These are phyloP conservation scores for Zygoascus tannicola DNA, from an alignment of 805 yeast genomes.

Conservation along the genomic window DNA sequence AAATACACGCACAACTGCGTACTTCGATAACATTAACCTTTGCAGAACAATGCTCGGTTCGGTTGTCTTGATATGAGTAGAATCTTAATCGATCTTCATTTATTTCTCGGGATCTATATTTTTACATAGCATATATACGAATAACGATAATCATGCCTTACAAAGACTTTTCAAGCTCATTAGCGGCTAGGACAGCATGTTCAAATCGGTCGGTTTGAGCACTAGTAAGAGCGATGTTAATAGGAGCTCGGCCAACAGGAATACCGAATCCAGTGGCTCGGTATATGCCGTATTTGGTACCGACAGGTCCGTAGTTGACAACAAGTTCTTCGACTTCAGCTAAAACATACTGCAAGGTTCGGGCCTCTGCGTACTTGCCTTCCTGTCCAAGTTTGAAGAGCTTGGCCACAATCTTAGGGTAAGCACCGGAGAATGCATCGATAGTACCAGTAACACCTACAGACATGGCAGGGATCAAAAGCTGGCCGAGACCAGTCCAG, in stretches of 20 bases:
- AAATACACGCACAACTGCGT: no score
- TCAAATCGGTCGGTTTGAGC: slow-evolving; percentile 10
- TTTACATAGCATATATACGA: background rate
- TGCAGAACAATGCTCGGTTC: no score
- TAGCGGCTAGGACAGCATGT: slow-evolving; percentile 11
- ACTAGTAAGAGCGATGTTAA: slow-evolving; percentile 22
- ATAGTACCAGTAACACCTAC: slow-evolving; percentile 44
- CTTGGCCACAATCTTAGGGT: slow-evolving; percentile 40
- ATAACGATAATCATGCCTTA: no score
- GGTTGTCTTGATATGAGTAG: no score
- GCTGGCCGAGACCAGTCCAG: slow-evolving; percentile 45
- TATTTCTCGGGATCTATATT: no score
- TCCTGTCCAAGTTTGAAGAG: slow-evolving; percentile 32
- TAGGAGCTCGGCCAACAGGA: slow-evolving; percentile 39
- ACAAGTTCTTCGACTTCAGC: slow-evolving; percentile 41
- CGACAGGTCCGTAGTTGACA: slow-evolving; percentile 37
- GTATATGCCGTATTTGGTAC: slow-evolving; percentile 38
- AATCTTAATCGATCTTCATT: no score
- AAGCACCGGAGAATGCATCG: slow-evolving; percentile 45
- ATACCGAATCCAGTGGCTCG: slow-evolving; percentile 36
- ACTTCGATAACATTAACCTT: no score
- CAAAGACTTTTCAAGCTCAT: slow-evolving; percentile 17
- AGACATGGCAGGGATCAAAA: slow-evolving; percentile 38
- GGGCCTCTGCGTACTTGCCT: slow-evolving; percentile 37
- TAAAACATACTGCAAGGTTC: slow-evolving; percentile 33